Conservation (phyloP, 768 basidiomycete species). For the Serendipita vermifera region DNA sequence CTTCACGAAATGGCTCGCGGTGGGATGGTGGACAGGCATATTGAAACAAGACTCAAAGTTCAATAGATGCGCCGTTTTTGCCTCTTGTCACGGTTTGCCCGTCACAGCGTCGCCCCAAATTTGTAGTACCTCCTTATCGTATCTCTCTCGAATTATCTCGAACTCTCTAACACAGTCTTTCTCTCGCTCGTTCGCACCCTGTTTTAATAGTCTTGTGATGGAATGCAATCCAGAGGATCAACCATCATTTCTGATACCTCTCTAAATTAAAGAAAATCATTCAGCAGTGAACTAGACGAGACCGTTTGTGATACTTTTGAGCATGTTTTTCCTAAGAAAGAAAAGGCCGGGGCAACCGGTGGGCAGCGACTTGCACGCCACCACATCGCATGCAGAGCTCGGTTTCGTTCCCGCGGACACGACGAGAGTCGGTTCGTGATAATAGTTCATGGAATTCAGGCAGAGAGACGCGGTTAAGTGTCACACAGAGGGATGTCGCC, state of each 20-base stretch:
- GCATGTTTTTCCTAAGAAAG: too few relatives aligned
- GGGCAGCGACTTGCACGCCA: too few relatives aligned
- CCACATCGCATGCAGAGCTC: too few relatives aligned
- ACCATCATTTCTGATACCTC: not conserved
- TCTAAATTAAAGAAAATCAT: too few relatives aligned
- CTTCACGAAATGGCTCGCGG: not conserved
- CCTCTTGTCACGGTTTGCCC: not conserved
- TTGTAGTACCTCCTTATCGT: not conserved
- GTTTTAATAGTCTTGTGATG: not conserved
- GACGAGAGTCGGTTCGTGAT: too few relatives aligned
- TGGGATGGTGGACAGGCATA: not conserved
- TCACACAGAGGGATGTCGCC: conserved; percentile 47
- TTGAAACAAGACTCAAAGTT: not conserved
- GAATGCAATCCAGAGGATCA: conserved; percentile 3
- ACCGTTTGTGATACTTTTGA: too few relatives aligned
- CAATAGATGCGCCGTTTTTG: not conserved
- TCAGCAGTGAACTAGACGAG: too few relatives aligned
- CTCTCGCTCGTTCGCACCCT: not conserved
- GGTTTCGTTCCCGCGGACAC: too few relatives aligned
- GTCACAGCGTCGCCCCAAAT: not conserved
- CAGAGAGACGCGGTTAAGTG: too few relatives aligned
- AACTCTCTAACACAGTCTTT: not conserved
- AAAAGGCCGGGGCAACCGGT: too few relatives aligned
- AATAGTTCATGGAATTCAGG: too few relatives aligned
- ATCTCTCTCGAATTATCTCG: not conserved